phyloP scores from a whole-genome alignment of 768 basidiomycete genomes.

The Dentipellis fragilis region DNA sequence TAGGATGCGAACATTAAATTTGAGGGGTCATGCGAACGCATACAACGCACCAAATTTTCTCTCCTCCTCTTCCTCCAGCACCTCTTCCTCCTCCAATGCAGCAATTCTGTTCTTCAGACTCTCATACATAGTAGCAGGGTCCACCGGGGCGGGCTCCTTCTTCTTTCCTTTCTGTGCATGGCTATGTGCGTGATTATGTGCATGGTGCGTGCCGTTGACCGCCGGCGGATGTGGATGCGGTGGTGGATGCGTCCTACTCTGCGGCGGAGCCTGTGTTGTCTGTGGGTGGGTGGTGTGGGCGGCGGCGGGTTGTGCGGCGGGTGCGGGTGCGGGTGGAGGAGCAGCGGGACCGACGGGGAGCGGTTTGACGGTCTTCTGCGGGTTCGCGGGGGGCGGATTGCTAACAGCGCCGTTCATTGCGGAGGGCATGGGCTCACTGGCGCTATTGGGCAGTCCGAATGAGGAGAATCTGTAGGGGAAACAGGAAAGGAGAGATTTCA shows the following conservation, averaged over 20 bases:
- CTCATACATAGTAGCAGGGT: constrained; percentile 83
- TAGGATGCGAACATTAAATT: neutral
- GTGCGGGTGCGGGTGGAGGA: constrained; percentile 45
- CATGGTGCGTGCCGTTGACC: constrained; percentile 15
- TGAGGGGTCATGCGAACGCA: constrained; percentile 1
- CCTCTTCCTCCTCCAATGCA: constrained; percentile 81
- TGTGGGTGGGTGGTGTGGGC: constrained; percentile 22
- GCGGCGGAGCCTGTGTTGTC: constrained; percentile 28
- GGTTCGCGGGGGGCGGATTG: neutral
- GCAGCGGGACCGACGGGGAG: constrained; percentile 24
- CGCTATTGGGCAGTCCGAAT: neutral
- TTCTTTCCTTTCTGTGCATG: constrained; percentile 41
- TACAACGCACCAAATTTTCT: constrained; percentile 53
- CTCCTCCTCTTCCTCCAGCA: constrained; percentile 82
- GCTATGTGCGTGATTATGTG: neutral
- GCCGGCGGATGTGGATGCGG: constrained; percentile 22
- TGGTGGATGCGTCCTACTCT: constrained; percentile 26
- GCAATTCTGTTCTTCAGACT: constrained; percentile 83
- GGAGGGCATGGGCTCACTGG: neutral
- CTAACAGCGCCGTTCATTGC: neutral
- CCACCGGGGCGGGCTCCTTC: constrained; percentile 54
- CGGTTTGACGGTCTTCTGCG: constrained; percentile 15
- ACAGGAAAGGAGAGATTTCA: neutral
- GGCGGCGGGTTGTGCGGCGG: constrained; percentile 18
- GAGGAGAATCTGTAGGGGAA: neutral